Percentiles rank a stretch among this genome's conserved stretches.
phyloP scores from a whole-genome alignment of 1,284 basidiomycete species.

The Thecaphora frezii region DNA sequence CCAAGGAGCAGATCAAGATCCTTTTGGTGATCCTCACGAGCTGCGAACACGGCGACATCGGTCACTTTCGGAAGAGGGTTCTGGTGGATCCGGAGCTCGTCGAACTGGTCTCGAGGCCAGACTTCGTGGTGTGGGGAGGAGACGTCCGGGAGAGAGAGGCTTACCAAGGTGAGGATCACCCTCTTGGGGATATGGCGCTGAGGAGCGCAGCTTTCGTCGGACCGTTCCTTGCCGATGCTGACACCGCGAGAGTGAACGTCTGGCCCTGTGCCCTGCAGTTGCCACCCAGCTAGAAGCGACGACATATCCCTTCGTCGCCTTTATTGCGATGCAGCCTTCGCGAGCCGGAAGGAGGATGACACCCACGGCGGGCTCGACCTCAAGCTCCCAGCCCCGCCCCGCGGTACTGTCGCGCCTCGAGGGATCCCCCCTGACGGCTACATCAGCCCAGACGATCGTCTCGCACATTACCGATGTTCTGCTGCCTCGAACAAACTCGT shows the following conservation, averaged over 20 bases:
- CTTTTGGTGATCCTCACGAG: constrained; percentile 83
- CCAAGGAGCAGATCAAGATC: constrained; percentile 73
- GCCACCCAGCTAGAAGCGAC: constrained; percentile 82
- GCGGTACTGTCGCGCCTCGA: constrained; percentile 47
- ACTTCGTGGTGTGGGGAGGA: constrained; percentile 80
- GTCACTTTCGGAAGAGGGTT: constrained; percentile 81
- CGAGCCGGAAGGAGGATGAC: constrained; percentile 3
- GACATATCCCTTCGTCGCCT: constrained; percentile 88
- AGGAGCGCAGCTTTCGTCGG: too few species aligned
- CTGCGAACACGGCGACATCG: constrained; percentile 83
- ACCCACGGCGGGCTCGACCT: neutral
- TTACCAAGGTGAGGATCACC: constrained; percentile 79
- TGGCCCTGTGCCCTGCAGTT: too few species aligned
- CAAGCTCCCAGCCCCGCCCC: constrained; percentile 23
- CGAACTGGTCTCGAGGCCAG: constrained; percentile 69
- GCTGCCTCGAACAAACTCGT: constrained; percentile 37
- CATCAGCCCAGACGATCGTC: constrained; percentile 29
- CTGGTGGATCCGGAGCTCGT: constrained; percentile 74
- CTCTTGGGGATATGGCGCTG: too few species aligned
- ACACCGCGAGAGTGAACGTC: too few species aligned
- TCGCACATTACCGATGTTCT: constrained; percentile 46
- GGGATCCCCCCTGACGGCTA: constrained; percentile 35
- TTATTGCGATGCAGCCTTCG: constrained; percentile 79
- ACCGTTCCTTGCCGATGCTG: too few species aligned
- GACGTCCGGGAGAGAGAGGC: constrained; percentile 78